A percentile compares a stretch with the other conserved stretches of the same genome.
These are phyloP conservation scores for Aspergillus coremiiformis DNA, from an alignment of 495 filamentous ascomycete genomes.

Conservation along the genomic window DNA sequence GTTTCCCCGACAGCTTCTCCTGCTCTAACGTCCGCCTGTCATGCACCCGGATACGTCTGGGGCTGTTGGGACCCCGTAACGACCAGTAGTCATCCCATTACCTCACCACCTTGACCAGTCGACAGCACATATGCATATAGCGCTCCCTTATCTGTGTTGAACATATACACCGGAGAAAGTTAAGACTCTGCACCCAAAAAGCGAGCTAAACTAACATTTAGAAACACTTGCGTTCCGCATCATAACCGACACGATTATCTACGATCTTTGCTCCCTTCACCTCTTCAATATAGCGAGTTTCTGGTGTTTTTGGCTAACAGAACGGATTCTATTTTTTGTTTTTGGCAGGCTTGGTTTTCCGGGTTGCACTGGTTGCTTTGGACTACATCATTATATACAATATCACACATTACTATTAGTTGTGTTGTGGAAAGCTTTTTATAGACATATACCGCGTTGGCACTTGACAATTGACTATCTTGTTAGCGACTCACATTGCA, in stretches of 20 bases:
- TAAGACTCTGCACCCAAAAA: not conserved
- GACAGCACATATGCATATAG: not conserved
- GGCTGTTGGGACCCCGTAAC: slow-evolving; percentile 44
- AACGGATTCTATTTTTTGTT: not conserved
- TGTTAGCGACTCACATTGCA: not conserved
- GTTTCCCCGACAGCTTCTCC: slow-evolving; percentile 29
- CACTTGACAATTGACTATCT: not conserved
- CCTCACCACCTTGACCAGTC: slow-evolving; percentile 10
- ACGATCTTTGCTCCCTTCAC: slow-evolving; percentile 1
- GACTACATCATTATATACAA: not conserved
- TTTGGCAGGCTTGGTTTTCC: not conserved
- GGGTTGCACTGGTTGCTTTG: not conserved
- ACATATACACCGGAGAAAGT: not conserved
- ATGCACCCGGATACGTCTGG: slow-evolving; percentile 49
- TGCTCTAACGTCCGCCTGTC: slow-evolving; percentile 31
- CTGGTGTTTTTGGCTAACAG: not conserved
- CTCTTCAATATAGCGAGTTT: not conserved
- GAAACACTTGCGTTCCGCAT: not conserved
- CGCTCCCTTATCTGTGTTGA: not conserved
- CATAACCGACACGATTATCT: not conserved
- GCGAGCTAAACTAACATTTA: not conserved
- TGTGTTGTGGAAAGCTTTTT: not conserved
- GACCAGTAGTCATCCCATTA: slow-evolving; percentile 29
- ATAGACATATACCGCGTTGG: not conserved
- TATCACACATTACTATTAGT: not conserved